Conservation (phyloP, 164 flowering plant species). For the Magnolia sinica region DNA sequence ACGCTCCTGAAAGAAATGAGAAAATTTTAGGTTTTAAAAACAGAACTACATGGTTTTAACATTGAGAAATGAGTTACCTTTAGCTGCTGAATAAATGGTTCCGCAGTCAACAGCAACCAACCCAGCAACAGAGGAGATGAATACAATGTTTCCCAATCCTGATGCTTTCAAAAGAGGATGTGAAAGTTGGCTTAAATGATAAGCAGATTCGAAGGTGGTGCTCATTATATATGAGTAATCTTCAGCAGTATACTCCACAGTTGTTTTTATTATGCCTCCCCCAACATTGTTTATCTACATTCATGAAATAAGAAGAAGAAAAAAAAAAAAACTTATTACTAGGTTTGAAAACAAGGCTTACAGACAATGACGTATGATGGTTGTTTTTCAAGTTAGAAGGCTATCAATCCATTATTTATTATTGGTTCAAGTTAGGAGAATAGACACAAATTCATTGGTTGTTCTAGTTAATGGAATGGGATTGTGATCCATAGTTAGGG, state of each 20-base stretch:
- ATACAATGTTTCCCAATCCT: slow-evolving; percentile 31
- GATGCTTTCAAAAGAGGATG: slow-evolving; percentile 27
- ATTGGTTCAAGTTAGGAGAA: no score
- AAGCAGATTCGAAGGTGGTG: slow-evolving; percentile 44
- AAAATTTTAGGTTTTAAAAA: no score
- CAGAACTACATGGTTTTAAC: neutral
- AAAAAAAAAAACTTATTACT: no score
- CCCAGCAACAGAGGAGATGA: slow-evolving; percentile 41
- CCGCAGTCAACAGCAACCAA: slow-evolving; percentile 15
- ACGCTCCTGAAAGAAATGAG: slow-evolving; percentile 18
- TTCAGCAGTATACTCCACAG: slow-evolving; percentile 13
- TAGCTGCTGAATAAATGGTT: slow-evolving; percentile 33
- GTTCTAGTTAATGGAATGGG: no score
- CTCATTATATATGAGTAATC: slow-evolving; percentile 32
- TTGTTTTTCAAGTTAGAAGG: no score
- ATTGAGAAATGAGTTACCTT: slow-evolving; percentile 23
- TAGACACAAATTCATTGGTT: no score
- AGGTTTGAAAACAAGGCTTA: no score
- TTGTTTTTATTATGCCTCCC: no score
- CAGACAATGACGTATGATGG: no score
- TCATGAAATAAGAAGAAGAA: neutral
- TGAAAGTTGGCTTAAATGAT: slow-evolving; percentile 46
- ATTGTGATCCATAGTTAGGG: no score
- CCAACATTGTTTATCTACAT: slow-evolving; percentile 10
- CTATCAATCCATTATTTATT: no score